Base-by-base conservation (phyloP, 164 flowering plant genomes). In the Aristolochia contorta region DNA sequence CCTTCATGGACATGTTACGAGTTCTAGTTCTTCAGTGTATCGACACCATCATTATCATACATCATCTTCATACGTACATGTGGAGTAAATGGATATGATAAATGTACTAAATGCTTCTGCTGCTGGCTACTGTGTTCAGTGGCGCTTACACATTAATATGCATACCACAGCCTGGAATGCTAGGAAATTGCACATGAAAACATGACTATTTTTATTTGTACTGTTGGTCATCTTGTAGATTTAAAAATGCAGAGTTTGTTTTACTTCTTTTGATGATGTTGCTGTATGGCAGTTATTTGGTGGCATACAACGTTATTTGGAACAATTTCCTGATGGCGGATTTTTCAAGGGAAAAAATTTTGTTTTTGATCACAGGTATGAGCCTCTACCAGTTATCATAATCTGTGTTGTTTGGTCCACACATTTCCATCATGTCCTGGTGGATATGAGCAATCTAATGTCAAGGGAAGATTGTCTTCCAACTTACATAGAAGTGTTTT, bases 361-460 rank as follows among this genome's bases (percentile, higher is more conserved):
- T 80, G 98, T 92, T 65, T 92, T 87, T 77, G 98, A 92, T 74
- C 96, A 83, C 71, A 77, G 98, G 98, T 92, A 75, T 65, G 73
- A 54, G 43, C 51, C 54, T 16, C 53, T 33, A 25, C 27, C 53
- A 51, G 46, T 32, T 45, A 21, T 49, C 43, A n/a, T 52, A 51
- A 20, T 61, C 33, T 33, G 51, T 24, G 50, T 52, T 37, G 43
- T 37, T 37, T 37, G 43, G 43, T 8, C 43, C 43, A 37, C 43
- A 37, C 12, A 37, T 37, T 37, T 8, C 43, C 7, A 0, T 37
- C 43, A 37, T 37, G 43, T 37, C 43, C 43, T 37, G 43, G 43
- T 37, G 43, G 43, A 7, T 37, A 37, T 37, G 10, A 37, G 43
- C 12, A 37, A 10, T 37, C 3, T 37, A 37, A 37, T 37, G 43